Evolutionary conservation across 192 early-diverging fungal species (phyloP).

Genomic region (Lobosporangium transversale): DNA sequence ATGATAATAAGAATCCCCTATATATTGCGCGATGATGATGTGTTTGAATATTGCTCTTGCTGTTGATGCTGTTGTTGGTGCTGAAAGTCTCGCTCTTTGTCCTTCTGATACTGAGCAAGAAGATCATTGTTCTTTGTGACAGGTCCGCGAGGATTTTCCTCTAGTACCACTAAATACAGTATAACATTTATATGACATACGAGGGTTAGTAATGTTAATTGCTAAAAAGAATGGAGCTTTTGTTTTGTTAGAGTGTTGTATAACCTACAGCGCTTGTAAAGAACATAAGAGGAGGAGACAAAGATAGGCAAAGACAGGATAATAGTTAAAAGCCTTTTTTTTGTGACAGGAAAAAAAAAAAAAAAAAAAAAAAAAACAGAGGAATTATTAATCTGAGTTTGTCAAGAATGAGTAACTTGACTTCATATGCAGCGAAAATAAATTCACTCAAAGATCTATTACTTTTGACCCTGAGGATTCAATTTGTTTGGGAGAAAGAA

Average conservation of each 20-base stretch:
- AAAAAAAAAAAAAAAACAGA: conserved; percentile 1
- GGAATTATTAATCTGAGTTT: too few relatives aligned
- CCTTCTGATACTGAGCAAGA: conserved; percentile 20
- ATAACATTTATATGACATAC: too few relatives aligned
- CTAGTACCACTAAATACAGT: conserved; percentile 18
- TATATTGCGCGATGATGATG: background rate
- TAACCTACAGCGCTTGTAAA: conserved; percentile 40
- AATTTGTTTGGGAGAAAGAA: conserved; percentile 47
- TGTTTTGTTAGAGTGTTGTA: background rate
- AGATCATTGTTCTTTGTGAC: conserved; percentile 17
- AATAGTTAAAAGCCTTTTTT: conserved; percentile 44
- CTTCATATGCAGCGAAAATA: too few relatives aligned
- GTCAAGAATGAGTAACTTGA: too few relatives aligned
- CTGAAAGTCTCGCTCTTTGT: conserved; percentile 14
- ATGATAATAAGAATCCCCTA: background rate
- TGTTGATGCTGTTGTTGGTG: conserved; percentile 17
- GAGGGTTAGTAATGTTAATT: too few relatives aligned
- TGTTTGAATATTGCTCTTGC: background rate
- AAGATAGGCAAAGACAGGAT: conserved; percentile 42
- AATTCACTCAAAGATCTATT: too few relatives aligned
- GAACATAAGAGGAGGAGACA: conserved; percentile 43
- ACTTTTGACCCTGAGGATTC: conserved; percentile 51
- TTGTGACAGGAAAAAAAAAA: too few relatives aligned
- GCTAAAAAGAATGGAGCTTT: too few relatives aligned
- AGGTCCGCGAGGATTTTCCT: conserved; percentile 7